A percentile compares a stretch with the other conserved stretches of the same genome.
Conservation (phyloP, 306 rosid species). For the Cyclanthera cordifolia region DNA sequence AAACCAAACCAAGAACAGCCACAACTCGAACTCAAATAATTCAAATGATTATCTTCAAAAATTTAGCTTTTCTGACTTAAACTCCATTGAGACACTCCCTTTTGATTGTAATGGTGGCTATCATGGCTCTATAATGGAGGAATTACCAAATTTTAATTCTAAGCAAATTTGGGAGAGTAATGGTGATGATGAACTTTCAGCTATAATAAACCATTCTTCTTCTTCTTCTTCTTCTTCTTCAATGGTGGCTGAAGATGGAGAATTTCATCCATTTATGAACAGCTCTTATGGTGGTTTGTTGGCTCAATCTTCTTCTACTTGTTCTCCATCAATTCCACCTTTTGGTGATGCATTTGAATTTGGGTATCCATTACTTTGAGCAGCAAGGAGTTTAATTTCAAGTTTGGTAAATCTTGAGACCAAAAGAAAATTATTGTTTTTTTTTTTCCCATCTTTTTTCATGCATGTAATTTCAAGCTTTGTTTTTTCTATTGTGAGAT, state of each 20-base stretch:
- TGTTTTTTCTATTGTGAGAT: not conserved
- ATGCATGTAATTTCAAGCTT: not conserved
- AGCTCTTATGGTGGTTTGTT: conserved; percentile 29
- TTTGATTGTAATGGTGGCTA: conserved; percentile 10
- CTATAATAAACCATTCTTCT: conserved; percentile 22
- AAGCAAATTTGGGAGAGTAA: conserved; percentile 34
- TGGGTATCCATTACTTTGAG: conserved; percentile 25
- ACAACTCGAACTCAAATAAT: not conserved
- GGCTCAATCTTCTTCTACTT: conserved; percentile 23
- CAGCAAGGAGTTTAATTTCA: not conserved
- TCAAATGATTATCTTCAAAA: conserved; percentile 30
- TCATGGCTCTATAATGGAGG: not conserved
- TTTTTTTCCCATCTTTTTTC: not conserved
- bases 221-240: conserved; percentile 2
- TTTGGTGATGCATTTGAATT: conserved; percentile 51
- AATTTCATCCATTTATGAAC: conserved; percentile 32
- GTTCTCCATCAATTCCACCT: conserved; percentile 43
- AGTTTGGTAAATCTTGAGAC: not conserved
- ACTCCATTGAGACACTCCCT: conserved; percentile 9
- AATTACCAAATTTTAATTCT: not conserved
- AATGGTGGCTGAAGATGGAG: conserved; percentile 39
- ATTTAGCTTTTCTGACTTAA: conserved; percentile 13
- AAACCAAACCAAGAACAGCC: conserved; percentile 17
- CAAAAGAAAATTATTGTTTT: not conserved
- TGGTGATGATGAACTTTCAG: conserved; percentile 52